Base-by-base conservation (phyloP, 306 rosid genomes). In the Cucurbita pepo region DNA sequence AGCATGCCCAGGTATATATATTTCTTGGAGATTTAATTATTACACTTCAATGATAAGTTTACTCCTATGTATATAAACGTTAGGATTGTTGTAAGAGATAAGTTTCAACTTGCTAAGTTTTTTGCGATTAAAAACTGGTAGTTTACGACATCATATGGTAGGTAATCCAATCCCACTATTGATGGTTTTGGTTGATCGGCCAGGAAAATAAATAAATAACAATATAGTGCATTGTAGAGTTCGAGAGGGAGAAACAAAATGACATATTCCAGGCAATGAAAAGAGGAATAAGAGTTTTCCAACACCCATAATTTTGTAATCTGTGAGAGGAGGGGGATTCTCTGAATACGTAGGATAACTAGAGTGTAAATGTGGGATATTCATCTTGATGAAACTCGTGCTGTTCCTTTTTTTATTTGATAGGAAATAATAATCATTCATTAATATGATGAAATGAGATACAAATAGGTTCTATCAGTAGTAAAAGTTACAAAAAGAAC, bases 1-100 rank as follows among this genome's bases (percentile, higher is more conserved):
- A n/a, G 96, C 98, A 41, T 94, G 98, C 85, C 98, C 98, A 85
- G 98, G 97, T 94, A 87, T 81, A 36, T 10, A 5, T 18, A 38
- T 13, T 38, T 71, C 2, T 18, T 38, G 63, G 63, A 54, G 19
- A 5, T 71, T 71, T 40, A 3, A 50, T 38, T 54, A 36, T n/a
- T 37, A 5, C 54, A 54, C 1, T 71, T 51, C 3, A n/a, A 48
- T 47, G 16, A 25, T 34, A 48, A 14, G 22, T 47, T n/a, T 11
- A 7, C 65, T 59, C 65, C 21, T 6, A 30, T 59, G 13, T 14
- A 34, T 34, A 59, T 4, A 22, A 13, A 34, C 1, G 21, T 12
- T 66, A 21, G 22, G 19, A 11, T 47, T 67, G 21, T 45, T 69
- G 51, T 48, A 19, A 7, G 1, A 44, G 38, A 19, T 43, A 44